These are phyloP conservation scores for Mucor circinelloides DNA, from an alignment of 371 early-diverging fungal genomes.

Conservation along the genomic window DNA sequence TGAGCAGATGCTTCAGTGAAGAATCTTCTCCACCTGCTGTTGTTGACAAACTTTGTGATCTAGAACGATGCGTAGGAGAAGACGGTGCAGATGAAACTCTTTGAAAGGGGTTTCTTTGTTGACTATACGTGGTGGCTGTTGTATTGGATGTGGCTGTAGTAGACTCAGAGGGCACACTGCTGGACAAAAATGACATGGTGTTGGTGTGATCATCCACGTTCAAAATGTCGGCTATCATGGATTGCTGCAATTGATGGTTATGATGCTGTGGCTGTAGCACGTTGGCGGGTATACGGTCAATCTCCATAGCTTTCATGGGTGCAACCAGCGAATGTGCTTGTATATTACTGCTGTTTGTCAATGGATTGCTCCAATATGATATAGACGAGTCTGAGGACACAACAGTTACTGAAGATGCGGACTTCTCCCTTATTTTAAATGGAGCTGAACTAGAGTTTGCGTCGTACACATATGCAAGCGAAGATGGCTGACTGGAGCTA, in stretches of 20 bases:
- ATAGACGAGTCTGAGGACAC: slow-evolving; percentile 36
- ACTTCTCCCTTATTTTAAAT: slow-evolving; percentile 46
- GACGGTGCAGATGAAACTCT: slow-evolving; percentile 28
- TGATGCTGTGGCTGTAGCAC: slow-evolving; percentile 7
- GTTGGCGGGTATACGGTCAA: slow-evolving; percentile 17
- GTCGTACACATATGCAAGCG: slow-evolving; percentile 39
- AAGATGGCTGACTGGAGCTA: slow-evolving; percentile 34
- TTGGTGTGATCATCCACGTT: slow-evolving; percentile 5
- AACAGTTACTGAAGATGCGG: slow-evolving; percentile 36
- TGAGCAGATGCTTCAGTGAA: slow-evolving; percentile 28
- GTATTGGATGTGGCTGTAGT: slow-evolving; percentile 3
- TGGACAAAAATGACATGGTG: slow-evolving; percentile 21
- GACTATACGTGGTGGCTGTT: not conserved
- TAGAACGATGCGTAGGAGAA: slow-evolving; percentile 32
- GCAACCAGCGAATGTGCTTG: slow-evolving; percentile 4
- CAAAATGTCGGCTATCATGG: slow-evolving; percentile 16
- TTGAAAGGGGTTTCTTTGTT: not conserved
- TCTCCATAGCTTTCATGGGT: not conserved
- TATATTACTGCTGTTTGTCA: slow-evolving; percentile 1
- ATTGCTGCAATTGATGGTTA: not conserved
- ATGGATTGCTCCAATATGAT: slow-evolving; percentile 36
- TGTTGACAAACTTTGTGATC: slow-evolving; percentile 30
- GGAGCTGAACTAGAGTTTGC: slow-evolving; percentile 37
- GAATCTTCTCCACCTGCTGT: slow-evolving; percentile 10
- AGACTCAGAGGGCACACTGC: slow-evolving; percentile 38